These are phyloP conservation scores for Plasmodium ovale DNA, from an alignment of 169 alveolate genomes.

Conservation along the genomic window DNA sequence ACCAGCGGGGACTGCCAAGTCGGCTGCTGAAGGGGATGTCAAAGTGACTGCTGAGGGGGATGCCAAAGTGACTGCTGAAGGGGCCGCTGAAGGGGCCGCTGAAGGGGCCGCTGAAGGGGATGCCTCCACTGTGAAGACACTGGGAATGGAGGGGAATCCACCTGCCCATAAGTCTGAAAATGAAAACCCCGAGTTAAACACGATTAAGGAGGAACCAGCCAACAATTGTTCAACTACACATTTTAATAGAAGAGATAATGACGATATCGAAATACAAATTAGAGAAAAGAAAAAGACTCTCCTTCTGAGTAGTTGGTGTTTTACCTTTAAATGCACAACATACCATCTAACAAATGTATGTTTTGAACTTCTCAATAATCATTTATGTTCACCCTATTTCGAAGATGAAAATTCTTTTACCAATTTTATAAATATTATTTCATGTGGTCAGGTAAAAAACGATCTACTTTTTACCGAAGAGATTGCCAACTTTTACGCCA, in stretches of 20 bases:
- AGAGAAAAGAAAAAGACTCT: conserved; percentile 67
- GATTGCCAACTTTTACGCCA: conserved; percentile 23
- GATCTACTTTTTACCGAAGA: conserved; percentile 28
- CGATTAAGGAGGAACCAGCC: background rate
- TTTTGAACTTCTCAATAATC: conserved; percentile 51
- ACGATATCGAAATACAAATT: conserved; percentile 71
- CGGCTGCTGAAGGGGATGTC: background rate
- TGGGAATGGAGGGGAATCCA: background rate
- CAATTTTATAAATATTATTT: conserved; percentile 46
- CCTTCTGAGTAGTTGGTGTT: conserved; percentile 66
- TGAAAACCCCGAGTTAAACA: background rate
- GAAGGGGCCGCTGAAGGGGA: background rate
- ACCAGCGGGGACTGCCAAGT: background rate
- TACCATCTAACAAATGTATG: conserved; percentile 38
- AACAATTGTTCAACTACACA: background rate
- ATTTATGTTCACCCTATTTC: conserved; percentile 50
- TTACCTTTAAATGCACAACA: conserved; percentile 64
- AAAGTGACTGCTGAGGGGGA: background rate
- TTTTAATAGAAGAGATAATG: background rate
- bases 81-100: background rate
- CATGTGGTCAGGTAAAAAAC: conserved; percentile 50
- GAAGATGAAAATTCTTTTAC: conserved; percentile 49
- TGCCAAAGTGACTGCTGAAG: background rate
- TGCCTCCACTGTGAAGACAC: background rate
- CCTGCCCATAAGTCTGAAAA: background rate